Conservation (phyloP, 305 asterid genomes). For the Fraxinus platypoda region DNA sequence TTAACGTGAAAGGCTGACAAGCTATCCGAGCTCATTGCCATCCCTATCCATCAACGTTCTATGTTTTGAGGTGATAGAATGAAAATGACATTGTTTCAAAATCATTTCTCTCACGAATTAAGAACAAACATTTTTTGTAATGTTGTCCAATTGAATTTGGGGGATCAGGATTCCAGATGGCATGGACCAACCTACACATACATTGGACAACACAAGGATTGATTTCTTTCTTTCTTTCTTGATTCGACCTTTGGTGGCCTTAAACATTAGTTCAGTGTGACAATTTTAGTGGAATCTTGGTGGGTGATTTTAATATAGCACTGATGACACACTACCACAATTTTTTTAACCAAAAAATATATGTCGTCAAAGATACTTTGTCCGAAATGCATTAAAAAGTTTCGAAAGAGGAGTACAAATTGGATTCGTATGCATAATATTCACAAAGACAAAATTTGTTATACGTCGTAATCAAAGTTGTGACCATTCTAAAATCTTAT, state of each 20-base stretch:
- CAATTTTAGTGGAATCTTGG: not conserved
- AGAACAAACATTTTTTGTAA: not conserved
- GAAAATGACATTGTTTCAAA: not conserved
- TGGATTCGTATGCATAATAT: not conserved
- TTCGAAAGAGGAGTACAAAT: not conserved
- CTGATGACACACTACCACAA: not conserved
- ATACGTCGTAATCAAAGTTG: not conserved
- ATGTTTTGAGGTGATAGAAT: not conserved
- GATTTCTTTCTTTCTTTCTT: too few species aligned
- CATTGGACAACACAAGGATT: not conserved
- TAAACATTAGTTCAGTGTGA: not conserved
- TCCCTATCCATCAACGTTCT: not conserved
- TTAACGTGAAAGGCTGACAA: too few species aligned
- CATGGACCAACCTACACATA: not conserved
- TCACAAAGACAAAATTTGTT: not conserved
- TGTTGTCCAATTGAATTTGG: not conserved
- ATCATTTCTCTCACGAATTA: not conserved
- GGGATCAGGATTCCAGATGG: not conserved
- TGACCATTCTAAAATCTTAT: not conserved
- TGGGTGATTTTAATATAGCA: not conserved
- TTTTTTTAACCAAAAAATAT: too few species aligned
- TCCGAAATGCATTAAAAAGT: not conserved
- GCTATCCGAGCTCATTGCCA: too few species aligned
- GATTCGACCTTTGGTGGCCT: too few species aligned
- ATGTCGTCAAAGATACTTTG: not conserved